phyloP scores from a whole-genome alignment of 1,284 basidiomycete genomes.

The Moniliophthora roreri region DNA sequence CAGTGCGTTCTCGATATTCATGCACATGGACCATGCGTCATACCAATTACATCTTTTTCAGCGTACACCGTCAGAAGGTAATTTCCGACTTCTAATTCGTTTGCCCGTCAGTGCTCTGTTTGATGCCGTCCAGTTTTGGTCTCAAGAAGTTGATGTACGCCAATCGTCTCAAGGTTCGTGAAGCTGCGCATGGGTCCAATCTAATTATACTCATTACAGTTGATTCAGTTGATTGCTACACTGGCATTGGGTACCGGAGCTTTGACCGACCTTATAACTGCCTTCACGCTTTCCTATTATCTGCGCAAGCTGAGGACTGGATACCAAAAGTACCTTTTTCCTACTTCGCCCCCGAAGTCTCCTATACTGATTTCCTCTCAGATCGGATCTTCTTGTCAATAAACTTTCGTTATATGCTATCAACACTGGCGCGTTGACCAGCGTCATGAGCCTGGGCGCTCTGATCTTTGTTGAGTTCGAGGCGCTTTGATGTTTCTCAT shows the following conservation, averaged over 20 bases:
- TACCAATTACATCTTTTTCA: not conserved
- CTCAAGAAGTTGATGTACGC: constrained; percentile 5
- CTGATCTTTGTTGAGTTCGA: not conserved
- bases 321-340: constrained; percentile 6
- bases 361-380: not conserved
- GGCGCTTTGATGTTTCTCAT: not conserved
- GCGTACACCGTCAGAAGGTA: constrained; percentile 6
- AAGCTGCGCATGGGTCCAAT: too few relatives aligned
- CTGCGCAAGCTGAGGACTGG: constrained; percentile 14
- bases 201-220: not conserved
- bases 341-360: not conserved
- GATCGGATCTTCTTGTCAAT: constrained; percentile 12
- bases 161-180: constrained; percentile 9
- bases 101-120: not conserved
- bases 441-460: not conserved
- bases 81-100: not conserved
- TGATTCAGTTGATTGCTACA: constrained; percentile 10
- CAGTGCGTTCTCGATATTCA: not conserved
- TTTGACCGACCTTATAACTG: constrained; percentile 13
- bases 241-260: constrained; percentile 12
- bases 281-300: constrained; percentile 12
- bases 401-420: constrained; percentile 4
- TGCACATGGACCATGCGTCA: not conserved
- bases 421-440: not conserved
- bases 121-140: constrained; percentile 5